Evolutionary conservation across 179 eudicot genomes (phyloP), one percentile per base, ranked within the genome.

Genomic region (Nepenthes alata): DNA sequence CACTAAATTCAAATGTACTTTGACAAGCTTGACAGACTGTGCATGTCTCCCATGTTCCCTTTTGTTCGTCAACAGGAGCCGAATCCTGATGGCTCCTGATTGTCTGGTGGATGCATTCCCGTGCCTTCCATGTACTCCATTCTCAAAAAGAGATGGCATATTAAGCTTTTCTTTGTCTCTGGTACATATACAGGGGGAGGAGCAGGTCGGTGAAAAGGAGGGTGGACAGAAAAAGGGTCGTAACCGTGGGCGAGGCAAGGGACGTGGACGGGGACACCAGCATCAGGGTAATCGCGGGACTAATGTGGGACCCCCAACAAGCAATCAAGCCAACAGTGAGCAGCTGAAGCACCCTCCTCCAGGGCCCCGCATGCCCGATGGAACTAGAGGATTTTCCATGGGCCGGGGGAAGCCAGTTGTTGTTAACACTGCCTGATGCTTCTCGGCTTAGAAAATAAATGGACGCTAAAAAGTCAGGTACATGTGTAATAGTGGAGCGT

Each of bases 321-420:
- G 35, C 41, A 63, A 52, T 62, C 34, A 55, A 57, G 41, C 41
- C 48, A 72, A 55, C 59, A 69, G 62, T 35, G 60, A 60, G 16
- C 80, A 75, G 54, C 79, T 65, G 34, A 65, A 61, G 67, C 77
- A 70, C 49, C 82, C 63, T 39, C 83, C 83, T 53, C 81, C 81
- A 25, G 83, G 83, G 0, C 83, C 83, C 14, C 79, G 83, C 39
- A 78, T 78, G 83, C 83, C 83, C 4, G 83, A 78, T 67, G 83
- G 83, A 11, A 78, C 83, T 3, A 54, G 83, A 57, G 83, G 83
- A 11, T 78, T 78, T 52, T 72, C 83, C 16, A 72, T 78, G 80
- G 83, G 83, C 14, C 53, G 83, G 69, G 83, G 83, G 55, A 78
- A 58, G 67, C 83, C 80, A 37, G 35, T 72, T 25, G 36, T 75